These are phyloP conservation scores for Elsinoe batatas DNA, from an alignment of 2,329 filamentous ascomycete genomes.

Conservation along the genomic window DNA sequence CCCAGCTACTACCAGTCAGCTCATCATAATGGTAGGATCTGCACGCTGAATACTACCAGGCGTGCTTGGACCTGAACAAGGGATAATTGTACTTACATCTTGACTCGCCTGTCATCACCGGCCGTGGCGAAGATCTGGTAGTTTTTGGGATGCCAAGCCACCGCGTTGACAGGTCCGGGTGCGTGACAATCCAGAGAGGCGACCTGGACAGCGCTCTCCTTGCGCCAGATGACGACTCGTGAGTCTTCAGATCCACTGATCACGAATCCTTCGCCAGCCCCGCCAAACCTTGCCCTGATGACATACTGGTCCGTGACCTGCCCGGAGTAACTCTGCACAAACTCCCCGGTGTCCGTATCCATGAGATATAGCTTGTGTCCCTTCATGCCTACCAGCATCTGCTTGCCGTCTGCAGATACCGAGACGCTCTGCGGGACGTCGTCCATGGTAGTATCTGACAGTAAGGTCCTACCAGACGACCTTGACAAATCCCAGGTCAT, in stretches of 20 bases:
- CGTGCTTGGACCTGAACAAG: background rate
- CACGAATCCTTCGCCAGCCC: conserved; percentile 84
- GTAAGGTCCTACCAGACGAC: conserved; percentile 46
- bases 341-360: conserved; percentile 61
- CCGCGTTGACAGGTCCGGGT: conserved; percentile 70
- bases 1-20: background rate
- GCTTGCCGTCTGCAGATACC: conserved; percentile 70
- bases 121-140: conserved; percentile 81
- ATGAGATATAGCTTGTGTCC: conserved; percentile 70
- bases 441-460: conserved; percentile 62
- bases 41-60: too few relatives aligned
- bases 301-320: conserved; percentile 66
- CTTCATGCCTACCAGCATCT: conserved; percentile 72
- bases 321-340: conserved; percentile 62
- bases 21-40: too few relatives aligned
- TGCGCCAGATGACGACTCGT: conserved; percentile 81
- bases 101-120: conserved; percentile 75
- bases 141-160: conserved; percentile 79
- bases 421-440: conserved; percentile 66
- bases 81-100: conserved; percentile 64
- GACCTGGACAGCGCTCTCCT: conserved; percentile 64
- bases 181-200: conserved; percentile 67
- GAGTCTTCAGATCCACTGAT: conserved; percentile 80
- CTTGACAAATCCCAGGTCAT: conserved; percentile 75
- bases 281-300: conserved; percentile 76